phyloP scores from a whole-genome alignment of 192 early-diverging fungal species.

The Coemansia aciculifera region DNA sequence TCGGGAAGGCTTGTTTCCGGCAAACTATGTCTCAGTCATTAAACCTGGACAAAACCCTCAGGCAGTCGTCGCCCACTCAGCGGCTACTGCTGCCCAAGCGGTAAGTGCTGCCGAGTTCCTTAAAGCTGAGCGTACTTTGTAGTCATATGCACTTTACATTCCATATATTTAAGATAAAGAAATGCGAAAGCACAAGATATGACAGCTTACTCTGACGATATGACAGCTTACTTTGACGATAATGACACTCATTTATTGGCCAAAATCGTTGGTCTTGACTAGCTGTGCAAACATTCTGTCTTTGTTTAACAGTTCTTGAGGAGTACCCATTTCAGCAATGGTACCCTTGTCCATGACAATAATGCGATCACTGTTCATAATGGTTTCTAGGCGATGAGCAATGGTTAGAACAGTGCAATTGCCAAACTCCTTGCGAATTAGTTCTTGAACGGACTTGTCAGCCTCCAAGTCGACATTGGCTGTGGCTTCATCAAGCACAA shows the following conservation, averaged over 20 bases:
- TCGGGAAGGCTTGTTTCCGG: slow-evolving; percentile 85
- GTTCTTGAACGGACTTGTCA: slow-evolving; percentile 20
- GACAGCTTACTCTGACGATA: not conserved
- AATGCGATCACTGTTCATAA: slow-evolving; percentile 66
- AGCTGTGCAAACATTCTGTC: slow-evolving; percentile 14
- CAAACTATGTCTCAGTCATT: slow-evolving; percentile 88
- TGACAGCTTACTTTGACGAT: not conserved
- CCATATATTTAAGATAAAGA: not conserved
- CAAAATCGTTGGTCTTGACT: slow-evolving; percentile 3
- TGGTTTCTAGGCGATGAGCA: slow-evolving; percentile 72
- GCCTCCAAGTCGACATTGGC: slow-evolving; percentile 55
- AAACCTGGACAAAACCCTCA: slow-evolving; percentile 64
- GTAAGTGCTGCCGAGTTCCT: slow-evolving; percentile 36
- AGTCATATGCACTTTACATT: not conserved
- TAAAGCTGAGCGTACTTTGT: slow-evolving; percentile 21
- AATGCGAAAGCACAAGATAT: not conserved
- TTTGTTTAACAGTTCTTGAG: slow-evolving; percentile 57
- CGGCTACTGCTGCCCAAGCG: slow-evolving; percentile 22
- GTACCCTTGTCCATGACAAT: slow-evolving; percentile 67
- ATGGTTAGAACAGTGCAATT: slow-evolving; percentile 56
- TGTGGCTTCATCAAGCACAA: slow-evolving; percentile 10
- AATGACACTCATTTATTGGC: not conserved
- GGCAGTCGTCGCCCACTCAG: slow-evolving; percentile 41
- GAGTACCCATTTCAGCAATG: slow-evolving; percentile 63
- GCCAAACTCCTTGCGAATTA: slow-evolving; percentile 56